Conservation (phyloP, 176 grass and related monocot species). For the Ensete ventricosum region DNA sequence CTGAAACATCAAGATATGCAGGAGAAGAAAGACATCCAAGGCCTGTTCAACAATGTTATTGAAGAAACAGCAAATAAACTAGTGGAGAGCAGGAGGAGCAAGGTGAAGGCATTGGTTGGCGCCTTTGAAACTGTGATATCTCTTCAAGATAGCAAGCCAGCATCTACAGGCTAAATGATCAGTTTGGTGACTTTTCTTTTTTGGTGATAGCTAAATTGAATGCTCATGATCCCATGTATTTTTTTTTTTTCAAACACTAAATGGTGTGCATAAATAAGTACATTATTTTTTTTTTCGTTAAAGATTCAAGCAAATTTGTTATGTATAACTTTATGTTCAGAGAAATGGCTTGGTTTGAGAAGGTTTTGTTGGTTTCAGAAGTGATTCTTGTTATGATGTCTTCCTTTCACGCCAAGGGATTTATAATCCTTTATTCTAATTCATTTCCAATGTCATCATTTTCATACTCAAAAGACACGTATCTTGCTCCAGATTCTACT, state of each 20-base stretch:
- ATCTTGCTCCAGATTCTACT: neutral
- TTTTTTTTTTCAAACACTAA: neutral
- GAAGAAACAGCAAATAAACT: constrained; percentile 90
- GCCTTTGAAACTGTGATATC: constrained; percentile 95
- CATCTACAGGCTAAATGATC: constrained; percentile 26
- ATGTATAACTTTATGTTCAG: neutral
- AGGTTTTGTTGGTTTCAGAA: neutral
- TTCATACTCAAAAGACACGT: neutral
- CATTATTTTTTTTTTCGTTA: too few species aligned
- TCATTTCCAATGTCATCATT: neutral
- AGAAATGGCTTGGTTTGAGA: neutral
- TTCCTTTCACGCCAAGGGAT: neutral
- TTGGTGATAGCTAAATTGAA: neutral
- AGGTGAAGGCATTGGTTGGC: constrained; percentile 88
- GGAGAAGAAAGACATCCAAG: constrained; percentile 72
- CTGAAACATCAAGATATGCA: constrained; percentile 60
- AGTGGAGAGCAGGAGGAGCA: constrained; percentile 72
- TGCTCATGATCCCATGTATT: too few species aligned
- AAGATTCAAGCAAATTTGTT: too few species aligned
- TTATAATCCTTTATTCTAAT: neutral
- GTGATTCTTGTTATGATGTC: too few species aligned
- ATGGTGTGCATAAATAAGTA: neutral
- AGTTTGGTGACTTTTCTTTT: neutral
- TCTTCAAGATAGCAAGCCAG: constrained; percentile 68
- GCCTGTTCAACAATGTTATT: constrained; percentile 85